These are phyloP conservation scores for Lachancea meyersii DNA, from an alignment of 805 yeast genomes.

Conservation along the genomic window DNA sequence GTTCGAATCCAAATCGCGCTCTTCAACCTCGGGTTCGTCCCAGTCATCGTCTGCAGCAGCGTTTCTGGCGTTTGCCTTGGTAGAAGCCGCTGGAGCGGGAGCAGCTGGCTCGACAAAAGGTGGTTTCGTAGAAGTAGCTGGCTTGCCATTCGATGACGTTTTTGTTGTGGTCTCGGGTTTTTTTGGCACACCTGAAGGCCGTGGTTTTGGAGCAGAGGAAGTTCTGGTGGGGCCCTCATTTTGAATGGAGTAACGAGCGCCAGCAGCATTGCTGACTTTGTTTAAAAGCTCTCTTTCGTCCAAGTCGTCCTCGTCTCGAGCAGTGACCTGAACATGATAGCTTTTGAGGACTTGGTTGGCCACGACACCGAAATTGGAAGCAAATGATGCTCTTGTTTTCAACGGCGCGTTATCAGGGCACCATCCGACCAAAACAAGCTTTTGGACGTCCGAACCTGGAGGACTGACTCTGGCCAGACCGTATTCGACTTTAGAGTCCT, in stretches of 20 bases:
- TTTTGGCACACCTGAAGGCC: conserved; percentile 22
- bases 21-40: conserved; percentile 42
- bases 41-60: conserved; percentile 35
- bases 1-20: conserved; percentile 44
- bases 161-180: not conserved
- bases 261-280: conserved; percentile 84
- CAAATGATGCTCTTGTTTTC: conserved; percentile 68
- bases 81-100: not conserved
- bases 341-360: conserved; percentile 60
- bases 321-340: conserved; percentile 93
- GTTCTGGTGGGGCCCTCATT: conserved; percentile 14
- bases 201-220: conserved; percentile 16
- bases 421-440: conserved; percentile 86
- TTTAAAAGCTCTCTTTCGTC: conserved; percentile 68
- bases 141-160: not conserved
- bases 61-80: conserved; percentile 3
- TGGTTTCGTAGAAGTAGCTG: not conserved
- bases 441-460: conserved; percentile 85
- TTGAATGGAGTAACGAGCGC: conserved; percentile 84
- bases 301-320: conserved; percentile 89
- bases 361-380: conserved; percentile 70
- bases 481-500: conserved; percentile 82
- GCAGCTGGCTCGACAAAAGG: not conserved
- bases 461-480: conserved; percentile 85
- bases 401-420: conserved; percentile 93